Evolutionary conservation across 805 yeast species (phyloP), one percentile per base, ranked within the genome.

Genomic region (Starmerella vitae): DNA sequence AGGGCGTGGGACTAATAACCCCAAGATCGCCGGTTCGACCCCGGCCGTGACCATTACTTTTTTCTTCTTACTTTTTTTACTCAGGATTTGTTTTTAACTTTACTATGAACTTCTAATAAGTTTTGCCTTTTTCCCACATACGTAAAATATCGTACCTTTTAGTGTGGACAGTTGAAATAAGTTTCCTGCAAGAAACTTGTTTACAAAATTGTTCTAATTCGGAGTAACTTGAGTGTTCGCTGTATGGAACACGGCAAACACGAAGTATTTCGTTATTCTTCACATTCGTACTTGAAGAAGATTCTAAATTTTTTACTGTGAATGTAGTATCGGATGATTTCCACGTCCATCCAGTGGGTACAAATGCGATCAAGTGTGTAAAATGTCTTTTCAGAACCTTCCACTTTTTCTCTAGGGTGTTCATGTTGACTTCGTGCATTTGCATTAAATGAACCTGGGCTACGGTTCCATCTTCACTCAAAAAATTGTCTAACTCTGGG

Each of bases 331-430:
- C 43, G 3, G 47, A 41, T 18, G 57, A 56, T 13, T 63, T 52
- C 55, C 71, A 78, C 1, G 84, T 67, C 97, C 97, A 91, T 0
- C 97, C 97, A 0, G 96, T 85, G 0, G 97, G 96, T 36, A 73
- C 65, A 26, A 81, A 64, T 0, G 82, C 94, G n/a, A 80, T 65
- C 30, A 83, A 67, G 34, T 72, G 65, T 37, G 74, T 74, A 54
- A 70, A 78, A 30, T 63, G 58, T 20, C 55, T 58, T 29, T 61
- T 61, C 44, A 67, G 68, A 21, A 57, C 58, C 45, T 65, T 64
- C 61, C 71, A 71, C 45, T 77, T 75, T 19, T 60, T 61, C 10
- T 65, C 58, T 36, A 80, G 57, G 4, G 54, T 56, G 13, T 49
- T 60, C 57, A 37, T 10, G 19, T 14, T 67, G 56, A 39, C 65